Evolutionary conservation across 768 basidiomycete genomes (phyloP).

Genomic region (Lactarius vividus): DNA sequence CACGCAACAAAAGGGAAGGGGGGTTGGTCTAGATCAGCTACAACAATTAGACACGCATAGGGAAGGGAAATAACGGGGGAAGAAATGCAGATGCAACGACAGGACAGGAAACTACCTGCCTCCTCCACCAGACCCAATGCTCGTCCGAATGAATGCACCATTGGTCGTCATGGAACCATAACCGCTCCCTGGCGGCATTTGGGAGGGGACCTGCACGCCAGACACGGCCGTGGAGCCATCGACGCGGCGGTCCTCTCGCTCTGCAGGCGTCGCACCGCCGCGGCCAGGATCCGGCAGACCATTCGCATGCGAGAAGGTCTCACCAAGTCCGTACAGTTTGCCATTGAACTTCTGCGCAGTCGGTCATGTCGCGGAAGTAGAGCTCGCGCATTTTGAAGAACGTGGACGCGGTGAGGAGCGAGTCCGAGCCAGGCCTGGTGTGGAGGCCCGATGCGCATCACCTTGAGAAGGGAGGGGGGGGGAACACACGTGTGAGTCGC

Average conservation of each 20-base stretch:
- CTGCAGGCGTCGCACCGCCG: constrained; percentile 78
- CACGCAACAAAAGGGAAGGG: constrained; percentile 12
- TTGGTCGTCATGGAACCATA: constrained; percentile 29
- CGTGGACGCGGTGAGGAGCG: constrained; percentile 85
- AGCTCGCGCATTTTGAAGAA: constrained; percentile 95
- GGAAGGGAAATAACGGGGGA: neutral
- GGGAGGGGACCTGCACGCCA: constrained; percentile 29
- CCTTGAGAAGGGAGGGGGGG: constrained; percentile 43
- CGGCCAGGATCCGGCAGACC: constrained; percentile 63
- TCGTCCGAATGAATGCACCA: constrained; percentile 26
- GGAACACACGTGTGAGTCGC: constrained; percentile 6
- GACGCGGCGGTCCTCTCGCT: constrained; percentile 66
- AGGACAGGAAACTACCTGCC: constrained; percentile 21
- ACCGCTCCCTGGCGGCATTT: constrained; percentile 23
- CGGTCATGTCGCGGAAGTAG: constrained; percentile 89
- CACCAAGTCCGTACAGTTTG: constrained; percentile 80
- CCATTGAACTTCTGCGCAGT: constrained; percentile 82
- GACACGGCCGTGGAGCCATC: constrained; percentile 51
- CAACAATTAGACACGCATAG: constrained; percentile 21
- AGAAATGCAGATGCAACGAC: constrained; percentile 23
- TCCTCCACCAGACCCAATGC: constrained; percentile 24
- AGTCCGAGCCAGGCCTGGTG: constrained; percentile 99
- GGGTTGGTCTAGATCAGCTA: constrained; percentile 26
- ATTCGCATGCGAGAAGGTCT: constrained; percentile 68
- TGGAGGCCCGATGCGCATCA: constrained; percentile 82